Conservation (phyloP, 352 stramenopile species). For the Chrysophaeum taylorii region DNA sequence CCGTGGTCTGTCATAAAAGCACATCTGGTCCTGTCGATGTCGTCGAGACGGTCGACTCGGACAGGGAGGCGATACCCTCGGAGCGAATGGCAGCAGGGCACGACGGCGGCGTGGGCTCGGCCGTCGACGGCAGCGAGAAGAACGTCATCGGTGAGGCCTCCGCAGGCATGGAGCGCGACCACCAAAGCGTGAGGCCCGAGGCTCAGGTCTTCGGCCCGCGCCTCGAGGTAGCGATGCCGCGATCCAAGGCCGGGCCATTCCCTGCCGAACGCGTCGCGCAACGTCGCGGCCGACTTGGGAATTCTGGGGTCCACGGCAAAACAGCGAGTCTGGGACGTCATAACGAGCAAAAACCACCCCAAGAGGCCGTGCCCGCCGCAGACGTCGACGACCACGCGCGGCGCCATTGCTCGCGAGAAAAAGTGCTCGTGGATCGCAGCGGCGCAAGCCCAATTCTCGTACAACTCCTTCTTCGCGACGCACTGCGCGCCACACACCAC, state of each 20-base stretch:
- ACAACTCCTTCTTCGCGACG: not conserved
- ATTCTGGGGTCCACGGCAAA: conserved; percentile 5
- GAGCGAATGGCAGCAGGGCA: conserved; percentile 11
- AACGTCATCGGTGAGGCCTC: not conserved
- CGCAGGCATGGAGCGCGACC: conserved; percentile 1
- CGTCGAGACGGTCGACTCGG: no score
- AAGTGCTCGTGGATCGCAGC: not conserved
- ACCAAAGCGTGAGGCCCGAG: no score
- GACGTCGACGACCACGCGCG: conserved; percentile 9
- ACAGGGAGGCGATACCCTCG: no score
- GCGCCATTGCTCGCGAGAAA: not conserved
- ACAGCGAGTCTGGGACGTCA: not conserved
- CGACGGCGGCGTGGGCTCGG: not conserved
- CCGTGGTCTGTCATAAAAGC: no score
- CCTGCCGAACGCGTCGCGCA: not conserved
- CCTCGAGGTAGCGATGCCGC: conserved; percentile 12
- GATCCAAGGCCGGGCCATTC: not conserved
- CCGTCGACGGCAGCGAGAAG: not conserved
- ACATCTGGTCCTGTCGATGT: no score
- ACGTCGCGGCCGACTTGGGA: not conserved
- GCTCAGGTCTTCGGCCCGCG: not conserved
- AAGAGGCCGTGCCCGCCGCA: not conserved
- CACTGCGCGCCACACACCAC: not conserved
- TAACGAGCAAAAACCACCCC: not conserved
- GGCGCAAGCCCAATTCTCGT: not conserved